Percentiles rank a stretch among this genome's conserved stretches.
phyloP scores from a whole-genome alignment of 139 green algal genomes.

The Haematococcus lacustris region DNA sequence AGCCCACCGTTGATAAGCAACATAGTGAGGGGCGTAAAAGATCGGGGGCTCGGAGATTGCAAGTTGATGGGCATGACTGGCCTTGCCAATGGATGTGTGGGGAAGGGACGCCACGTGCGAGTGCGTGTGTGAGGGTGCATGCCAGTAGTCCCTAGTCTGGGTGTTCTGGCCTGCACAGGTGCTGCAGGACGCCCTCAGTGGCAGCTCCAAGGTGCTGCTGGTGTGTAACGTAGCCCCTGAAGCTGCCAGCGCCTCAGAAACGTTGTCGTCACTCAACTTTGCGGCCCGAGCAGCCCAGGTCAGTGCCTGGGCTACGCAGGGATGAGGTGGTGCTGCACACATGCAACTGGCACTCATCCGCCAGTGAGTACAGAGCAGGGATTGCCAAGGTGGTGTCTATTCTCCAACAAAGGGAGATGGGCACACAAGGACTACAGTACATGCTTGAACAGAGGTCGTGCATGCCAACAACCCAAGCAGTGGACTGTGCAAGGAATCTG shows the following conservation, averaged over 20 bases:
- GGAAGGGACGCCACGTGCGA: not conserved
- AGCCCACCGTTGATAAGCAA: not conserved
- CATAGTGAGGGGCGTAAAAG: not conserved
- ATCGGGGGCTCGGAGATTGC: too few relatives aligned
- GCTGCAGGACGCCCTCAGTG: constrained; percentile 53
- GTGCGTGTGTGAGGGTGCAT: not conserved
- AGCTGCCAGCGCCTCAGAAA: constrained; percentile 35
- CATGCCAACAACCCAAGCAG: too few relatives aligned
- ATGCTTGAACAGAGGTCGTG: too few relatives aligned
- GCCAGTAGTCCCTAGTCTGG: not conserved
- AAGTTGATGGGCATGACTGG: not conserved
- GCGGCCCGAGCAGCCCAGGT: constrained; percentile 49
- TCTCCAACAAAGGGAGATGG: too few relatives aligned
- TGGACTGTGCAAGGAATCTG: too few relatives aligned
- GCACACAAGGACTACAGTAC: too few relatives aligned
- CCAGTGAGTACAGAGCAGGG: too few relatives aligned
- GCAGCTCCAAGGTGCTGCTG: constrained; percentile 59
- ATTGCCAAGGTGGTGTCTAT: too few relatives aligned
- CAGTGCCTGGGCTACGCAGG: too few relatives aligned
- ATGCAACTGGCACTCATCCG: too few relatives aligned
- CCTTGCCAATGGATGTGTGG: not conserved
- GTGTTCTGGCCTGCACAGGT: constrained; percentile 42
- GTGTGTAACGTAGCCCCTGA: constrained; percentile 59
- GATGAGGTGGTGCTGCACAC: too few relatives aligned
- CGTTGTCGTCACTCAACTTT: constrained; percentile 67